These are phyloP conservation scores for Beta lomatogona DNA, from an alignment of 179 eudicot species.

Conservation along the genomic window DNA sequence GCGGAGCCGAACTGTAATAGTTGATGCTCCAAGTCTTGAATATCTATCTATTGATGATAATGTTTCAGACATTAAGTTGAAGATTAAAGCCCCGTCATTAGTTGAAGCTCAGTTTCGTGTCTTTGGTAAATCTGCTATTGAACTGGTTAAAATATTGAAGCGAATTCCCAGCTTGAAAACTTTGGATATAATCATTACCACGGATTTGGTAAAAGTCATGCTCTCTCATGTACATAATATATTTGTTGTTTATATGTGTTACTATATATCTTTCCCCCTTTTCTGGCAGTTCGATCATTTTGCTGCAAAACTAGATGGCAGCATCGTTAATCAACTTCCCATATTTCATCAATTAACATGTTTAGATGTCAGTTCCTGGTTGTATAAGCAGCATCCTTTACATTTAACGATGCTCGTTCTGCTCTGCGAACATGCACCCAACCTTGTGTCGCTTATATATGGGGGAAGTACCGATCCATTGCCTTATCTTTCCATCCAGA, in stretches of 20 bases:
- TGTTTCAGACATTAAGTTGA: background rate
- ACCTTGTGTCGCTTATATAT: background rate
- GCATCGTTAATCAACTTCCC: background rate
- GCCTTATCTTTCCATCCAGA: background rate
- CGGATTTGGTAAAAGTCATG: background rate
- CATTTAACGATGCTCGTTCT: background rate
- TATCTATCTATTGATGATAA: background rate
- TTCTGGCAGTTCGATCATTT: background rate
- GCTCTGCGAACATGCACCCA: background rate
- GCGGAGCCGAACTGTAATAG: too few relatives aligned
- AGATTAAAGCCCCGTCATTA: background rate
- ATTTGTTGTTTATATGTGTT: too few relatives aligned
- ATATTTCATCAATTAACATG: background rate
- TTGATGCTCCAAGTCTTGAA: background rate
- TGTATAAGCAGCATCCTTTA: too few relatives aligned
- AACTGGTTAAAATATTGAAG: background rate
- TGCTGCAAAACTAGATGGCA: background rate
- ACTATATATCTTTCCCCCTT: too few relatives aligned
- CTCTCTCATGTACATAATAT: too few relatives aligned
- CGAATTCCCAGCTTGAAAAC: background rate
- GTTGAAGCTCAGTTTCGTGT: background rate
- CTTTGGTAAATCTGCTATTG: too few relatives aligned
- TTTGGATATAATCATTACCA: background rate
- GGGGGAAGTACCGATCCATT: background rate
- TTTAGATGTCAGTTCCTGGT: background rate